These are phyloP conservation scores for Datura wrightii DNA, from an alignment of 257 asterid species.

Conservation along the genomic window DNA sequence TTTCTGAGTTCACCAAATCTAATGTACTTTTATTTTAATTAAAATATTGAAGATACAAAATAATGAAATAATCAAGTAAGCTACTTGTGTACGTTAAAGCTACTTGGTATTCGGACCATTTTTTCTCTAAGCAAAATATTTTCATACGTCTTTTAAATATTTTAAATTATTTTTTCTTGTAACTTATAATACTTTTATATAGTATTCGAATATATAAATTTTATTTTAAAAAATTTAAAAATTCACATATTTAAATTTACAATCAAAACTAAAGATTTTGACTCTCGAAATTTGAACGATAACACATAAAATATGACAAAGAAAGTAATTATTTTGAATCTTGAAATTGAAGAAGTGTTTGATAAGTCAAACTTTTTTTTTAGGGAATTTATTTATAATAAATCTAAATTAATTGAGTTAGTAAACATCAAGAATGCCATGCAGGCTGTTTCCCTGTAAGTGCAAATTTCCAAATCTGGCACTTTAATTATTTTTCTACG, in stretches of 20 bases:
- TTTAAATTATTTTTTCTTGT: background rate
- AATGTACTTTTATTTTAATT: too few relatives aligned
- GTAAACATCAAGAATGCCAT: background rate
- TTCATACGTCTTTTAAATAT: background rate
- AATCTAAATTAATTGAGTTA: background rate
- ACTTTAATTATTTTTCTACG: background rate
- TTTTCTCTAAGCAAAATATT: too few relatives aligned
- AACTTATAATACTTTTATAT: background rate
- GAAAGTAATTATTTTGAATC: background rate
- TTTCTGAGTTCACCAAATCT: too few relatives aligned
- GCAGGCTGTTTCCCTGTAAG: background rate
- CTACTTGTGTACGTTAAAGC: too few relatives aligned
- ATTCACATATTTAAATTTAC: background rate
- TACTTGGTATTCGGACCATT: too few relatives aligned
- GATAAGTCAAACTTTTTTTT: background rate
- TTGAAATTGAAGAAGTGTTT: background rate
- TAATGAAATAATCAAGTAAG: too few relatives aligned
- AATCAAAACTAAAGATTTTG: background rate
- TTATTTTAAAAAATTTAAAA: rapidly evolving
- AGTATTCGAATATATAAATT: background rate
- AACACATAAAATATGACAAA: background rate
- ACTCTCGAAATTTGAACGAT: background rate
- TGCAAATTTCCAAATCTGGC: rapidly evolving
- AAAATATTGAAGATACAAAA: too few relatives aligned
- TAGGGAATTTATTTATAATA: background rate